phyloP scores from a whole-genome alignment of 495 filamentous ascomycete genomes.

The Aspergillus sclerotiicarbonarius region DNA sequence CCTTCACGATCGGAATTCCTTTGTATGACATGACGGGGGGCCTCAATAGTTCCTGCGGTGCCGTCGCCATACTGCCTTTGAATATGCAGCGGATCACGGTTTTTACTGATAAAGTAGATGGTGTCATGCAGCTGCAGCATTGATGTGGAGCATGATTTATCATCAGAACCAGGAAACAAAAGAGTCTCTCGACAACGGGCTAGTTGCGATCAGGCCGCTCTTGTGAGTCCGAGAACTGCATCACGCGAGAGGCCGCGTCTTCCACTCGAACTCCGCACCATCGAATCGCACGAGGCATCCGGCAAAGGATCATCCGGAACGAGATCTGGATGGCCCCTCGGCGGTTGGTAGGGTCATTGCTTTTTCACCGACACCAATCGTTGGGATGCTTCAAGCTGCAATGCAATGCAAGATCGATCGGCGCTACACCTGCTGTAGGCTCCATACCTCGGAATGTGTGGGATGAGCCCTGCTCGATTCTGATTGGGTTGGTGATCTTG shows the following conservation, averaged over 20 bases:
- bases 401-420: slow-evolving; percentile 17
- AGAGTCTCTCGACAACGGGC: not conserved
- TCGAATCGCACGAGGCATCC: not conserved
- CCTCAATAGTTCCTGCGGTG: not conserved
- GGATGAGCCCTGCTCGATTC: not conserved
- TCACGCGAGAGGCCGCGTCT: not conserved
- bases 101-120: not conserved
- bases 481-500: not conserved
- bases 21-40: not conserved
- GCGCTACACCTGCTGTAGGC: slow-evolving; percentile 4
- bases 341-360: not conserved
- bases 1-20: not conserved
- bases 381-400: slow-evolving; percentile 1
- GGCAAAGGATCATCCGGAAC: too few relatives aligned
- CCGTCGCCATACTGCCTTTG: not conserved
- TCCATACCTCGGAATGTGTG: not conserved
- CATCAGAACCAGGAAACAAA: not conserved
- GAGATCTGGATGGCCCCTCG: too few relatives aligned
- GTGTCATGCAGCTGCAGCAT: not conserved
- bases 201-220: not conserved
- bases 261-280: not conserved
- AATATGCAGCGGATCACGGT: not conserved
- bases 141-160: not conserved
- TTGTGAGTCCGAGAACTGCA: not conserved
- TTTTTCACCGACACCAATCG: slow-evolving; percentile 1